These are phyloP conservation scores for Umbelopsis vinacea DNA, from an alignment of 192 early-diverging fungal genomes.

Conservation along the genomic window DNA sequence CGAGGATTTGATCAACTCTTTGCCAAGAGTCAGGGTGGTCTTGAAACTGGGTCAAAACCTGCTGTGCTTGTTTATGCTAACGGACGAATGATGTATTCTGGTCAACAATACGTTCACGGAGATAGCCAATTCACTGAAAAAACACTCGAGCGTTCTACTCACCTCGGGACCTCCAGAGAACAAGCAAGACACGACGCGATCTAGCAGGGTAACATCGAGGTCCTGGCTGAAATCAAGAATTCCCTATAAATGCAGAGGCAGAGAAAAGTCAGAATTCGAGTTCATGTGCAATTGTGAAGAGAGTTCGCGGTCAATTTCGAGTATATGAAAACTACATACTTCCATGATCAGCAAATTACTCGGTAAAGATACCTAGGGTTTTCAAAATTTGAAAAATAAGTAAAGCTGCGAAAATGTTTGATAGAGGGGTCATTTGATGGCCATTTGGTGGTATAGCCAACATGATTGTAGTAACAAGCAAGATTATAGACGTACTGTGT, in stretches of 20 bases:
- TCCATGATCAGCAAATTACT: conserved; percentile 25
- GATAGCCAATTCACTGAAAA: not conserved
- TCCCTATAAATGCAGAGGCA: not conserved
- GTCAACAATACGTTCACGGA: not conserved
- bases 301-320: not conserved
- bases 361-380: conserved; percentile 10
- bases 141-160: not conserved
- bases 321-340: not conserved
- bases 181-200: conserved; percentile 87
- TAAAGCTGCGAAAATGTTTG: conserved; percentile 15
- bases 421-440: not conserved
- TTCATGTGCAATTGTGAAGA: not conserved
- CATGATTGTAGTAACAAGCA: not conserved
- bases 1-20: conserved; percentile 90
- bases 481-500: conserved; percentile 3
- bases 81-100: not conserved
- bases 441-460: not conserved
- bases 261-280: not conserved
- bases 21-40: conserved; percentile 97
- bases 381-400: not conserved
- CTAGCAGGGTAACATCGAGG: conserved; percentile 84
- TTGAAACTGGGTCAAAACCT: conserved; percentile 90
- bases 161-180: conserved; percentile 78
- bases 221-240: conserved; percentile 91
- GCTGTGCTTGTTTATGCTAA: conserved; percentile 87